phyloP scores from a whole-genome alignment of 305 asterid species.

The Rubia balearica region DNA sequence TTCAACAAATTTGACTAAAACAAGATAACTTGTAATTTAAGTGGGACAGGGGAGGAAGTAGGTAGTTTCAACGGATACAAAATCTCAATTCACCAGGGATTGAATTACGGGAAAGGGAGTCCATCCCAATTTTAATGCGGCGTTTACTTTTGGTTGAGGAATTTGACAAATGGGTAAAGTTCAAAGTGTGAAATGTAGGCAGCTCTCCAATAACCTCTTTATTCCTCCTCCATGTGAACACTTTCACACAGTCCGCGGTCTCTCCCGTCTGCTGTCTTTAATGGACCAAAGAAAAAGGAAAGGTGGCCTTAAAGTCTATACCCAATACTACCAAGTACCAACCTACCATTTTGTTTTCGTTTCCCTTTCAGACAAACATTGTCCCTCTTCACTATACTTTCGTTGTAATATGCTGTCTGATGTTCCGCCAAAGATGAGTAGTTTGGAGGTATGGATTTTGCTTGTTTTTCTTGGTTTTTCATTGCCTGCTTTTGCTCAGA shows the following conservation, averaged over 20 bases:
- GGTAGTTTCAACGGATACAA: no score
- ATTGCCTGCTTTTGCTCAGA: not conserved
- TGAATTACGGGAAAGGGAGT: not conserved
- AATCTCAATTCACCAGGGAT: not conserved
- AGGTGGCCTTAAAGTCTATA: constrained; percentile 4
- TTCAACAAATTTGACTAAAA: no score
- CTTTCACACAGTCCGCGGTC: not conserved
- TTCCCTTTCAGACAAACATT: not conserved
- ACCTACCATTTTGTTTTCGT: no score
- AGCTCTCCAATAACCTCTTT: constrained; percentile 1
- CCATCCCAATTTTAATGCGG: not conserved
- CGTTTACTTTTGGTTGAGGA: not conserved
- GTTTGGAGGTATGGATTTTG: not conserved
- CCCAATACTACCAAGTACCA: not conserved
- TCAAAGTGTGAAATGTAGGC: not conserved
- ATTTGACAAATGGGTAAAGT: not conserved
- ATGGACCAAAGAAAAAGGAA: constrained; percentile 7
- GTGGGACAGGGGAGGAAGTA: no score
- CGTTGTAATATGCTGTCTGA: not conserved
- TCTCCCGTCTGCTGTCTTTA: constrained; percentile 11
- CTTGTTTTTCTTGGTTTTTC: not conserved
- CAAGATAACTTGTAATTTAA: no score
- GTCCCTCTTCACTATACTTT: not conserved
- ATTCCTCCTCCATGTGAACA: not conserved
- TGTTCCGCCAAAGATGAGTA: not conserved